A percentile compares a stretch with the other conserved stretches of the same genome.
phyloP scores from a whole-genome alignment of 768 basidiomycete genomes.

The Cyclocybe aegerita region DNA sequence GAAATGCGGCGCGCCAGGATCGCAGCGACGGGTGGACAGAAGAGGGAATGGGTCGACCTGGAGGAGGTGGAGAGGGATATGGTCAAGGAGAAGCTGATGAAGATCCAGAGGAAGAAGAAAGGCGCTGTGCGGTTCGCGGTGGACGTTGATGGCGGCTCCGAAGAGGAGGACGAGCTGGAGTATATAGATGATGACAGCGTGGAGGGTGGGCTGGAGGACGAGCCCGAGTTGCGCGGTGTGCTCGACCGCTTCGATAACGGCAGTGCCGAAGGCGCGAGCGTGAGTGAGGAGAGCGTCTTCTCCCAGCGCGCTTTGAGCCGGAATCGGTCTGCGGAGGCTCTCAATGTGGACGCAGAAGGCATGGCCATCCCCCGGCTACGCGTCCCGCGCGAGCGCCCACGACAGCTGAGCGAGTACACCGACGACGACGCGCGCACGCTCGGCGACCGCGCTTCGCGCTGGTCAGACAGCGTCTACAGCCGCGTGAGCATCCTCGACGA shows the following conservation, averaged over 20 bases:
- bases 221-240: slow-evolving; percentile 32
- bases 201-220: not conserved
- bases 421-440: slow-evolving; percentile 21
- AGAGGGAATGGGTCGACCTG: no score
- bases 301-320: slow-evolving; percentile 25
- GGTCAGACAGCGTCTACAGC: slow-evolving; percentile 49
- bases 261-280: slow-evolving; percentile 4
- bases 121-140: not conserved
- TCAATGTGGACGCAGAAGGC: not conserved
- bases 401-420: not conserved
- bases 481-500: slow-evolving; percentile 53
- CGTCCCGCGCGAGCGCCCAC: not conserved
- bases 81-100: not conserved
- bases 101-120: not conserved
- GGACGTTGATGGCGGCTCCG: not conserved
- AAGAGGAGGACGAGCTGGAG: slow-evolving; percentile 4
- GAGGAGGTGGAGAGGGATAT: no score
- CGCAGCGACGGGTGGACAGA: not conserved
- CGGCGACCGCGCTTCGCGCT: slow-evolving; percentile 36
- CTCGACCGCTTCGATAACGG: slow-evolving; percentile 37
- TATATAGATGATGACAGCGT: not conserved
- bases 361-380: not conserved
- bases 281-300: slow-evolving; percentile 6
- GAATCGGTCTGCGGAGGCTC: slow-evolving; percentile 27
- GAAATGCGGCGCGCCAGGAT: slow-evolving; percentile 4